phyloP scores from a whole-genome alignment of 805 yeast species.

The Jamesozyma rosinii region DNA sequence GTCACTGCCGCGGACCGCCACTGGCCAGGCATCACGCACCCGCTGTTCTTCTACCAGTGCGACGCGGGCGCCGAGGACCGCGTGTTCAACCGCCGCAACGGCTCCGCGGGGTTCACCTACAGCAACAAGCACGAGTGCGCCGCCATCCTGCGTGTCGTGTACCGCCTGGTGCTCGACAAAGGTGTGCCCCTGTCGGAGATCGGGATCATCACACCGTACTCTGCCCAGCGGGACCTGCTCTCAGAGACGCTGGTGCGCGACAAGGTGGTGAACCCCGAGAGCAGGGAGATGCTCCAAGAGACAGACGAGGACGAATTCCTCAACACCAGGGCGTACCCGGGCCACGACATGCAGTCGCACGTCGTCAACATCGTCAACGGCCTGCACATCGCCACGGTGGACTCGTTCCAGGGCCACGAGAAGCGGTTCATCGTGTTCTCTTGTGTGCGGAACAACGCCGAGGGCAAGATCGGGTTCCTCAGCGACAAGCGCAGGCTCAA shows the following conservation, averaged over 20 bases:
- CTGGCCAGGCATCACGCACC: slow-evolving; percentile 41
- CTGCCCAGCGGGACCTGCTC: slow-evolving; percentile 61
- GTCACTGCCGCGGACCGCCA: slow-evolving; percentile 43
- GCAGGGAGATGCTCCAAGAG: slow-evolving; percentile 39
- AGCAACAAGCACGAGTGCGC: slow-evolving; percentile 46
- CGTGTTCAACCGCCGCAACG: slow-evolving; percentile 37
- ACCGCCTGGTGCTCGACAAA: slow-evolving; percentile 45
- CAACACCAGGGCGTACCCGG: slow-evolving; percentile 21
- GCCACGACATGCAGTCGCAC: slow-evolving; percentile 6
- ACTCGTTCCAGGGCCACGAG: slow-evolving; percentile 88
- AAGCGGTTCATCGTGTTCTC: slow-evolving; percentile 72
- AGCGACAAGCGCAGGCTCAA: slow-evolving; percentile 54
- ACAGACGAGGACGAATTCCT: slow-evolving; percentile 54
- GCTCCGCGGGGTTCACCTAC: slow-evolving; percentile 49
- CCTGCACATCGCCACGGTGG: slow-evolving; percentile 52
- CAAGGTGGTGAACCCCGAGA: slow-evolving; percentile 46
- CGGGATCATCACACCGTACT: slow-evolving; percentile 67
- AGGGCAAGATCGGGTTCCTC: slow-evolving; percentile 52
- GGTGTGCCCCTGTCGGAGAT: slow-evolving; percentile 42
- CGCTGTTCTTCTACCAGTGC: slow-evolving; percentile 56
- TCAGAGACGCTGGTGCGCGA: slow-evolving; percentile 44
- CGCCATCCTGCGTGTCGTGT: slow-evolving; percentile 39
- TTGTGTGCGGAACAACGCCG: slow-evolving; percentile 59
- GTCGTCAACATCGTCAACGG: slow-evolving; percentile 33
- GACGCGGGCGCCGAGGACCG: slow-evolving; percentile 40